A percentile compares a stretch with the other conserved stretches of the same genome.
phyloP scores from a whole-genome alignment of 495 filamentous ascomycete species.

The Extremus antarcticus region DNA sequence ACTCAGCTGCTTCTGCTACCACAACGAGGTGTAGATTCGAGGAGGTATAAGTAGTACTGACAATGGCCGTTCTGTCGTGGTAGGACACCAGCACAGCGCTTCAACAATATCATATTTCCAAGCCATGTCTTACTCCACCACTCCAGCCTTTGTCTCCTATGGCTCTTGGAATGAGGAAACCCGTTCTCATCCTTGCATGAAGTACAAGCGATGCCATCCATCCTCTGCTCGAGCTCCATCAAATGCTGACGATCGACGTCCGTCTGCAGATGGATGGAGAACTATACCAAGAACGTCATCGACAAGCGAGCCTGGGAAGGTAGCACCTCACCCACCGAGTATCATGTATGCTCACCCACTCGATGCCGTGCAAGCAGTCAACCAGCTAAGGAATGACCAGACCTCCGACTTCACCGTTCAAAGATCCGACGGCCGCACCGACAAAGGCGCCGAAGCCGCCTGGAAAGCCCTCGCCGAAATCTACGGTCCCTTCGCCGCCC shows the following conservation, averaged over 20 bases:
- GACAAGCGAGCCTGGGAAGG: neutral
- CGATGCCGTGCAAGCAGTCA: too few relatives aligned
- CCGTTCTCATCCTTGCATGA: slow-evolving; percentile 10
- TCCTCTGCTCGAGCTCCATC: neutral
- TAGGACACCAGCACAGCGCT: neutral
- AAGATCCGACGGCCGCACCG: slow-evolving; percentile 8
- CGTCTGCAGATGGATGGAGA: slow-evolving; percentile 3
- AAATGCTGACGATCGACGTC: neutral
- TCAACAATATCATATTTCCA: neutral
- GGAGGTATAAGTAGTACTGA: neutral
- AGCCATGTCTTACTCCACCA: neutral
- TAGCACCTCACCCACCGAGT: neutral
- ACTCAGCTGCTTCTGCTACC: neutral
- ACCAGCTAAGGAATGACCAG: neutral
- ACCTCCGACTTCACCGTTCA: neutral
- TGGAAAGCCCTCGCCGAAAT: slow-evolving; percentile 7
- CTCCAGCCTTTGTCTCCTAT: slow-evolving; percentile 7
- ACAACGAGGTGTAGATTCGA: neutral
- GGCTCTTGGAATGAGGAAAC: slow-evolving; percentile 5
- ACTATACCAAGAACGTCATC: slow-evolving; percentile 11
- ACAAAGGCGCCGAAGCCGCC: slow-evolving; percentile 7
- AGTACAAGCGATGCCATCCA: neutral
- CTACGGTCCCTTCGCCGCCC: slow-evolving; percentile 10
- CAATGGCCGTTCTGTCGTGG: neutral
- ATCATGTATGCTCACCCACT: neutral